These are phyloP conservation scores for Bryum argenteum DNA, from an alignment of 225 moss, liverwort and hornwort species.

Conservation along the genomic window DNA sequence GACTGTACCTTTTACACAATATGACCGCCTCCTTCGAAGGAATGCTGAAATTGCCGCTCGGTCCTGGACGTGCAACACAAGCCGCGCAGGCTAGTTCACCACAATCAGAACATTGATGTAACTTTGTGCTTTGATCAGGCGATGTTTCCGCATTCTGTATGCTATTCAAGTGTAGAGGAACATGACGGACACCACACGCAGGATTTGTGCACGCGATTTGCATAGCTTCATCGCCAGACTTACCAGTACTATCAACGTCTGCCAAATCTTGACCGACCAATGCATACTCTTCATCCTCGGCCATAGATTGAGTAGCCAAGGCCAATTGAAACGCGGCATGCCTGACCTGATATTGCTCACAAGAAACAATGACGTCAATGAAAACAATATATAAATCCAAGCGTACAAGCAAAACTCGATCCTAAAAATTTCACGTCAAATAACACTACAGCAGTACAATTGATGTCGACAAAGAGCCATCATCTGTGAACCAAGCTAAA, in stretches of 20 bases:
- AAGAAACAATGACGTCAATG: conserved; percentile 6
- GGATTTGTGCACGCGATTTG: conserved; percentile 64
- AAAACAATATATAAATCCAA: not conserved
- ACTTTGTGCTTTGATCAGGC: conserved; percentile 37
- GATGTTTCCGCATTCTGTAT: conserved; percentile 43
- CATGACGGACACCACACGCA: conserved; percentile 62
- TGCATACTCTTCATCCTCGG: conserved; percentile 76
- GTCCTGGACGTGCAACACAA: conserved; percentile 57
- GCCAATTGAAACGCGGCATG: conserved; percentile 69
- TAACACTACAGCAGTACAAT: not conserved
- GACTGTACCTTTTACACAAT: conserved; percentile 39
- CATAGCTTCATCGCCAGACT: conserved; percentile 52
- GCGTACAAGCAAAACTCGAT: not conserved
- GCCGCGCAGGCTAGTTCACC: conserved; percentile 61
- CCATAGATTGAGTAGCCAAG: conserved; percentile 57
- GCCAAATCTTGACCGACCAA: conserved; percentile 50
- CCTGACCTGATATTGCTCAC: conserved; percentile 52
- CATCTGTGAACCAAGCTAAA: not conserved
- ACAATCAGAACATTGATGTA: conserved; percentile 53
- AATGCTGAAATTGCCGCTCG: conserved; percentile 25
- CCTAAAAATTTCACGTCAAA: not conserved
- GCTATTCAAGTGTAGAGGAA: conserved; percentile 44
- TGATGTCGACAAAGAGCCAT: not conserved
- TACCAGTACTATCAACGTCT: conserved; percentile 24
- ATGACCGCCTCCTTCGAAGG: conserved; percentile 29